phyloP scores from a whole-genome alignment of 495 filamentous ascomycete species.

The Penicillium desertorum region DNA sequence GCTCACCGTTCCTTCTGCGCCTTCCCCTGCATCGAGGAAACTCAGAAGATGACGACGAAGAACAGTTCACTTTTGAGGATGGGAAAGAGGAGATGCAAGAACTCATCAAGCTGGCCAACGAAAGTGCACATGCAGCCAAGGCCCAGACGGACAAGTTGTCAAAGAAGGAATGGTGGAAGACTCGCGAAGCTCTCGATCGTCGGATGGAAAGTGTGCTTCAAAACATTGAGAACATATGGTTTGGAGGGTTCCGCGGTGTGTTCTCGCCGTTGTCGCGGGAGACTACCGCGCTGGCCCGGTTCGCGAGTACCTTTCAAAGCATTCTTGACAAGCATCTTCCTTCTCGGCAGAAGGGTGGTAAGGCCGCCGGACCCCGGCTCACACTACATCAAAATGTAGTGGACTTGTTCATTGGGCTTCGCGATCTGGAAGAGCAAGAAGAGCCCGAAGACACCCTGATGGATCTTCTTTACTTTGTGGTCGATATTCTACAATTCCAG shows the following conservation, averaged over 20 bases:
- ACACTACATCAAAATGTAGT: slow-evolving; percentile 74
- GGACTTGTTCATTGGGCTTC: slow-evolving; percentile 84
- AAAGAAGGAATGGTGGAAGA: slow-evolving; percentile 85
- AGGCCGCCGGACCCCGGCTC: slow-evolving; percentile 48
- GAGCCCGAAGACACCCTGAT: slow-evolving; percentile 83
- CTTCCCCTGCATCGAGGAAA: slow-evolving; percentile 79
- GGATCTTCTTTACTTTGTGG: slow-evolving; percentile 91
- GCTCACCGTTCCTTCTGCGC: slow-evolving; percentile 78
- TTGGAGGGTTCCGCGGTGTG: slow-evolving; percentile 89
- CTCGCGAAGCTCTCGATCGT: slow-evolving; percentile 73
- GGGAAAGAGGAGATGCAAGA: slow-evolving; percentile 76
- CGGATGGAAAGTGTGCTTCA: slow-evolving; percentile 74
- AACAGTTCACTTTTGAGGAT: slow-evolving; percentile 77
- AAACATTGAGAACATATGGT: slow-evolving; percentile 89
- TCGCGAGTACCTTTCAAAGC: slow-evolving; percentile 72
- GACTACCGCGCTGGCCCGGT: slow-evolving; percentile 63
- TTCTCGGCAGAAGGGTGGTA: slow-evolving; percentile 70
- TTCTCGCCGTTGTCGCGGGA: slow-evolving; percentile 71
- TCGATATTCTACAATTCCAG: slow-evolving; percentile 95
- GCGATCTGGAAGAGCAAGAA: slow-evolving; percentile 63
- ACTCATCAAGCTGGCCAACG: slow-evolving; percentile 75
- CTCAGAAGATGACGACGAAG: slow-evolving; percentile 78
- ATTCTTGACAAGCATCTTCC: slow-evolving; percentile 86
- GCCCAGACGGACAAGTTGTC: slow-evolving; percentile 57
- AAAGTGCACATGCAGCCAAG: slow-evolving; percentile 72